These are phyloP conservation scores for Psidium guajava DNA, from an alignment of 345 rosid genomes.

Conservation along the genomic window DNA sequence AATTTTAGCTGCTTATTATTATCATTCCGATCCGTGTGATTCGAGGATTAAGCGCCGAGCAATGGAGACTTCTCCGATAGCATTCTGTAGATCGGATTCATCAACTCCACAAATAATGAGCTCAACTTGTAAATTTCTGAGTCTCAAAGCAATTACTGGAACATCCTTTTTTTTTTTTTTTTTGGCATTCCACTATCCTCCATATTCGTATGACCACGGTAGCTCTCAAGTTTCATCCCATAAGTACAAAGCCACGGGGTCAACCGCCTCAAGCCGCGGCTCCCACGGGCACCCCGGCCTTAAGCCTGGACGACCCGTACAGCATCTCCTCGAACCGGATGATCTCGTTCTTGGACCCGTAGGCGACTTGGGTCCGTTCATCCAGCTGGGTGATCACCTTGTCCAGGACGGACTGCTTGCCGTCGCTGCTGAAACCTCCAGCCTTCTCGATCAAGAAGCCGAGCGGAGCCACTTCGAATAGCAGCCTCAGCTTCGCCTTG, in stretches of 20 bases:
- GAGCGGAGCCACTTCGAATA: conserved; percentile 88
- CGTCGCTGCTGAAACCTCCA: conserved; percentile 91
- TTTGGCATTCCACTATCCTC: not conserved
- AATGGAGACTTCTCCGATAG: not conserved
- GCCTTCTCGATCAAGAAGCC: conserved; percentile 79
- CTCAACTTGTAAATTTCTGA: not conserved
- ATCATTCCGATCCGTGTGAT: not conserved
- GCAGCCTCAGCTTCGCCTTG: conserved; percentile 88
- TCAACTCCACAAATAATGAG: not conserved
- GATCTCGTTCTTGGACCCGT: conserved; percentile 89
- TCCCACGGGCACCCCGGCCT: conserved; percentile 54
- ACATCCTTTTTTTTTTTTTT: not conserved
- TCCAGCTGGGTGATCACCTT: conserved; percentile 56
- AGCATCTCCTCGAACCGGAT: conserved; percentile 84
- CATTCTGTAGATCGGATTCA: not conserved
- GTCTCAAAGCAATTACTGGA: not conserved
- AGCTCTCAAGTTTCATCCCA: not conserved
- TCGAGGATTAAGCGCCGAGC: not conserved
- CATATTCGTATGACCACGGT: not conserved
- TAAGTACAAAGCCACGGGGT: not conserved
- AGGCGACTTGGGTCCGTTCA: conserved; percentile 97
- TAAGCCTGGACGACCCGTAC: conserved; percentile 81
- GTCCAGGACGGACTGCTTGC: conserved; percentile 67
- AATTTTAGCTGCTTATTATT: too few species aligned
- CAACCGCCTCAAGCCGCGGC: conserved; percentile 40